Evolutionary conservation across 164 flowering plant genomes (phyloP).

Genomic region (Akebia trifoliata): DNA sequence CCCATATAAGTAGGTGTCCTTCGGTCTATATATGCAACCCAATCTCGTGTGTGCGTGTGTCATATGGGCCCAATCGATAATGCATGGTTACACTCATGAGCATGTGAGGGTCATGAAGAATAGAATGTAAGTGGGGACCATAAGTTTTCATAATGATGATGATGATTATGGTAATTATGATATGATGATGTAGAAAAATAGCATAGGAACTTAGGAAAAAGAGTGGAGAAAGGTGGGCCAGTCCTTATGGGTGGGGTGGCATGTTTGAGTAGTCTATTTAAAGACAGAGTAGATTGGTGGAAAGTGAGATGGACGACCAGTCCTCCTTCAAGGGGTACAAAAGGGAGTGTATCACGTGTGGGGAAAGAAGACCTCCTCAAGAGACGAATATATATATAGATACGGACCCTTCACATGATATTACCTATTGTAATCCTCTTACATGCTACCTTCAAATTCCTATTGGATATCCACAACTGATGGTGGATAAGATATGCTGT

Average conservation of each 20-base stretch:
- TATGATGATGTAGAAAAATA: background rate
- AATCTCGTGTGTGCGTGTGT: too few species aligned
- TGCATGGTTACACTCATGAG: too few species aligned
- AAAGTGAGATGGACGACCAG: slow-evolving; percentile 15
- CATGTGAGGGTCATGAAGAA: slow-evolving; percentile 9
- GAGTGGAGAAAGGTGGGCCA: background rate
- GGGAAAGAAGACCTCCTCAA: background rate
- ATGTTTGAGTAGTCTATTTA: slow-evolving; percentile 39
- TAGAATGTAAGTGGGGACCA: too few species aligned
- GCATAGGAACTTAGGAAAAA: background rate
- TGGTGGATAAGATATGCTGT: slow-evolving; percentile 25
- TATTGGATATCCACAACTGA: slow-evolving; percentile 17
- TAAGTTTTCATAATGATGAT: too few species aligned
- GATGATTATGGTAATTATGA: too few species aligned
- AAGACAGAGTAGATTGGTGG: slow-evolving; percentile 23
- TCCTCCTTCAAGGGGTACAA: slow-evolving; percentile 16
- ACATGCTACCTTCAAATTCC: slow-evolving; percentile 8
- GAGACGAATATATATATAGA: slow-evolving; percentile 8
- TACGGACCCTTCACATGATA: slow-evolving; percentile 15
- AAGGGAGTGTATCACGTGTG: slow-evolving; percentile 25
- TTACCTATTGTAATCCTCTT: slow-evolving; percentile 6
- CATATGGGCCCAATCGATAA: too few species aligned
- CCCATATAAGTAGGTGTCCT: too few species aligned
- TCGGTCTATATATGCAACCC: too few species aligned
- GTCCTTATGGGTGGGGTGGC: slow-evolving; percentile 12